Base-by-base conservation (phyloP, 805 yeast species). In the Cyberlindnera xishuangbannaensis region DNA sequence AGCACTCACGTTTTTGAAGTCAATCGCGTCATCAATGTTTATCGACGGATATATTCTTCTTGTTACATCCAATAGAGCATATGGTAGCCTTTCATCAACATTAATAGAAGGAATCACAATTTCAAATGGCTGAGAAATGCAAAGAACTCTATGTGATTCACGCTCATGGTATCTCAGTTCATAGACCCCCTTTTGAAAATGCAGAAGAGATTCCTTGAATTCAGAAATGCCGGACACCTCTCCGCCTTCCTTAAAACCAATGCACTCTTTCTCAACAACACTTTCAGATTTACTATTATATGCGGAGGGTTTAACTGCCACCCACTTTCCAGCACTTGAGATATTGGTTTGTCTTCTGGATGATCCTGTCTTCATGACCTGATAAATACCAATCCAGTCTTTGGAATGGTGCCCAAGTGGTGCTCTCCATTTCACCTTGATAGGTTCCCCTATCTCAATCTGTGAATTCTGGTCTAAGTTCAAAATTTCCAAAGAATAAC, bases 331-430 rank as follows among this genome's bases (percentile, higher is more conserved):
- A 24, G 67, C 56, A 8, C 87, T 78, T 10, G 83, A 64, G n/a
- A 76, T 59, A 23, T 67, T 57, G 0, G 92, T 82, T 18, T 63
- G 66, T 26, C 66, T 65, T 34, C 76, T 65, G 15, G 78, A 71
- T 22, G 62, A 62, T 5, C 76, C 69, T 13, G 83, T 75, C 40
- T 72, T 81, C 17, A 72, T 59, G 8, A 80, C 69, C 34, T 73
- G 71, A 57, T 83, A 83, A 19, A 83, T 56, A 1, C 92, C 94
- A 43, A 83, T 69, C 95, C 95, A 83, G 51, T 82, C 88, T 27
- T 62, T 65, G 0, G 58, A 37, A 13, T 73, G 59, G 41, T 71
- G 76, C 16, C 49, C 39, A 3, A 58, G 59, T 2, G 83, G 80
- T 1, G 78, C 61, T 18, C 56, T 51, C 78, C 83, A 83, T 15